Evolutionary conservation across 2,329 filamentous ascomycete genomes (phyloP).

Genomic region (Aquanectria penicillioides): DNA sequence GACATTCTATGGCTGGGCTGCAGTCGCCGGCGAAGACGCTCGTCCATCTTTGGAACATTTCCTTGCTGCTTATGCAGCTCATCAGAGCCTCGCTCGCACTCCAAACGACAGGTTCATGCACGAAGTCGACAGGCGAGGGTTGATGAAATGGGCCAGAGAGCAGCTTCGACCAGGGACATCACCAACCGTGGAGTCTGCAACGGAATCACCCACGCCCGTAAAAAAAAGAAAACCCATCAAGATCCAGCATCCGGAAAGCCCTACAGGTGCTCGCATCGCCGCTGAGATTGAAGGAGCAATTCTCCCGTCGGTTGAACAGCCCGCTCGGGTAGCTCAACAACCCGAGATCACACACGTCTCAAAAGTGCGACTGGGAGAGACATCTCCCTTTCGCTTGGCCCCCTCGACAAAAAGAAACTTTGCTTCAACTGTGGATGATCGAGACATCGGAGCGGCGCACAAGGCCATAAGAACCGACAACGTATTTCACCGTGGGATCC

Average conservation of each 20-base stretch:
- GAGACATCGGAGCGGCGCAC: neutral
- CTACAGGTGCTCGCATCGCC: neutral
- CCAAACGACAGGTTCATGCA: neutral
- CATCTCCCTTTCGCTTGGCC: neutral
- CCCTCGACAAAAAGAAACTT: neutral
- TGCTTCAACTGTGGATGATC: neutral
- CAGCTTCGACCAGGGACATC: neutral
- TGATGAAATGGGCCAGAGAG: slow-evolving; percentile 12
- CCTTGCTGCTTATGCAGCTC: slow-evolving; percentile 7
- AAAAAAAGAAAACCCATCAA: neutral
- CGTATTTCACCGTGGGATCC: neutral
- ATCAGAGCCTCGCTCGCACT: neutral
- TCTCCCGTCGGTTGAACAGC: neutral
- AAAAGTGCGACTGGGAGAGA: neutral
- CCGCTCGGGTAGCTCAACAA: neutral
- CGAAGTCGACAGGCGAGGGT: neutral
- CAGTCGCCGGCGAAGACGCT: accelerated
- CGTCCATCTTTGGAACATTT: neutral
- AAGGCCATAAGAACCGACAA: neutral
- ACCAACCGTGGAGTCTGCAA: neutral
- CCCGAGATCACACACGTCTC: neutral
- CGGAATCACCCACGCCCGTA: no score
- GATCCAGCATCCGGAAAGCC: neutral
- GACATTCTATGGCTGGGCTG: slow-evolving; percentile 15
- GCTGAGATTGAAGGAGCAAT: neutral